Evolutionary conservation across 129 eudicot genomes (phyloP), one percentile per base, ranked within the genome.

Genomic region (Pseudognaphalium luteoalbum): DNA sequence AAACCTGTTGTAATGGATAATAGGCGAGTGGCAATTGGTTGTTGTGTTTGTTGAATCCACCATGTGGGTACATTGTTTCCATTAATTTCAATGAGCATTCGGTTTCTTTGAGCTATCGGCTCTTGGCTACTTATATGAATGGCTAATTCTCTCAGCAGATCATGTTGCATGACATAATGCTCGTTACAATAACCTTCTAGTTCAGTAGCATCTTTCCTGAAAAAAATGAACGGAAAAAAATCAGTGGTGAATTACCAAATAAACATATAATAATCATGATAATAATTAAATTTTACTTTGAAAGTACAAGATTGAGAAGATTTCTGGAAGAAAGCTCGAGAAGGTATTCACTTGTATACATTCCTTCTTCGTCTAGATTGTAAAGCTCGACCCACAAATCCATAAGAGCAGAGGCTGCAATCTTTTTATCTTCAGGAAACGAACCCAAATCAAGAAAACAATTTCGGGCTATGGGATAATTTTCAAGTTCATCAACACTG

Each of bases 111-210:
- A 32, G 79, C 66, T 68, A 85, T 61, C 2, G 81, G 79, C 17
- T 76, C 83, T 59, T 57, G 73, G 54, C 67, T 76, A 50, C 76
- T 80, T 56, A 65, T 52, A 52, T 83, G 80, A 21, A 85, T 83
- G 59, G 82, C 81, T 73, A 85, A 69, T 39, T 83, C 90, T 73
- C 92, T 76, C 39, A 88, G 74, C 47, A 85, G 67, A 72, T 85
- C 92, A 58, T 88, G 92, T 59, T 83, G 90, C 22, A 25, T 78
- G 29, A 81, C 84, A 34, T 51, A 81, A 32, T 83, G 84, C 28
- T 83, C 87, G n/a, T 75, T 83, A 69, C 83, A 85, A 60, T 85
- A 84, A 19, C 86, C 87, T 79, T 76, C 76, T n/a, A 35, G 60
- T 51, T 85, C 80, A 61, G 74, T 62, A 30, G 72, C 81, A 73